These are phyloP conservation scores for Penicillium sp. DNA, from an alignment of 2,329 filamentous ascomycete species.

Conservation along the genomic window DNA sequence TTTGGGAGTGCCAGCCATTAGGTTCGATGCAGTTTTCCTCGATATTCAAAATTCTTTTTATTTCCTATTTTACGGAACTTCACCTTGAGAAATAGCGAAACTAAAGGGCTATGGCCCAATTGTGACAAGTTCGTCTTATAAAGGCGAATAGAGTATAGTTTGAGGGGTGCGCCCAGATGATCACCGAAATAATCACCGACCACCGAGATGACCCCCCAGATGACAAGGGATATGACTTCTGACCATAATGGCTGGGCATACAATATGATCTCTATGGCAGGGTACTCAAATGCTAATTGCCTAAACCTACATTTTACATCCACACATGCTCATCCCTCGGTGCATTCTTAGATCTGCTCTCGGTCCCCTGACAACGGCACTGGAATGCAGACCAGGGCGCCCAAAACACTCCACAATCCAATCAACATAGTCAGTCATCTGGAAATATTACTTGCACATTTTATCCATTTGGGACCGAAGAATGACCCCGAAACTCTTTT, in stretches of 20 bases:
- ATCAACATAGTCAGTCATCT: not conserved
- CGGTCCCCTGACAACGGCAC: conserved; percentile 21
- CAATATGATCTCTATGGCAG: not conserved
- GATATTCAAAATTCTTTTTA: no score
- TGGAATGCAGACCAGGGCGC: conserved; percentile 20
- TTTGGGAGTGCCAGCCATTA: fast-evolving
- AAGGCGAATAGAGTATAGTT: not conserved
- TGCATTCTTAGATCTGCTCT: conserved; percentile 21
- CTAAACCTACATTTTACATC: conserved; percentile 1
- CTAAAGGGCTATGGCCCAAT: not conserved
- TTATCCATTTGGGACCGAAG: not conserved
- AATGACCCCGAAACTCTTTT: not conserved
- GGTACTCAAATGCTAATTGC: not conserved
- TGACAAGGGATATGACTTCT: conserved; percentile 2
- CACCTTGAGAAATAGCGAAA: no score
- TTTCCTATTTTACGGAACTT: no score
- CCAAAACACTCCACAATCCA: conserved; percentile 1
- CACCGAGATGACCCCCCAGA: not conserved
- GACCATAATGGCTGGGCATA: not conserved
- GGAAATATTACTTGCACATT: not conserved
- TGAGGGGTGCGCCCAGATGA: not conserved
- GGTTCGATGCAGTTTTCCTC: no score
- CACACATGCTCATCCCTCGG: not conserved
- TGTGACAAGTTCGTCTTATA: not conserved
- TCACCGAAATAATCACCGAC: not conserved